Evolutionary conservation across 208 protist genomes (phyloP).

Genomic region (Tritrichomonas foetus): DNA sequence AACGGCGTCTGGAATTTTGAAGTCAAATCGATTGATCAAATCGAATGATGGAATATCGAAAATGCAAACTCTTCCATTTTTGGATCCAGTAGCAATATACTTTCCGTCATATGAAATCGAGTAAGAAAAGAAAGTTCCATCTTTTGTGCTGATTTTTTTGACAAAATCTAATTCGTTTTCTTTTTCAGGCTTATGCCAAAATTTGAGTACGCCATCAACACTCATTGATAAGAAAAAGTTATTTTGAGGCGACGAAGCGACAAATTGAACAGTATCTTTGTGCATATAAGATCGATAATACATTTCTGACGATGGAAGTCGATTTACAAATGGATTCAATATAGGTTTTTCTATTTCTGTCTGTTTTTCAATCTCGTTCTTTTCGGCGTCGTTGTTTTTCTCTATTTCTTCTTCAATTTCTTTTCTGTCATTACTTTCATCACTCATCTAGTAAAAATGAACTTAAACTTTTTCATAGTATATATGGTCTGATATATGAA

Average conservation of each 20-base stretch:
- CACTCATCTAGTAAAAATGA: too few species aligned
- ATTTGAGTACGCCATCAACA: background rate
- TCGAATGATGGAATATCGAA: background rate
- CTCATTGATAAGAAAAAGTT: slow-evolving; percentile 29
- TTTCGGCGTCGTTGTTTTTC: too few species aligned
- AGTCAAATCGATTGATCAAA: background rate
- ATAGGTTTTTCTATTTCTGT: too few species aligned
- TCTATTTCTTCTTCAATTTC: too few species aligned
- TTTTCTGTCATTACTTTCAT: too few species aligned
- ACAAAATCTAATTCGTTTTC: slow-evolving; percentile 18
- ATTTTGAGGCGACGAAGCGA: background rate
- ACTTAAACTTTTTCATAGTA: too few species aligned
- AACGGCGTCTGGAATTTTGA: too few species aligned
- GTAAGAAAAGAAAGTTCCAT: background rate
- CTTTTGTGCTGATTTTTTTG: background rate
- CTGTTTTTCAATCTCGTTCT: too few species aligned
- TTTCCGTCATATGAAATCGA: background rate
- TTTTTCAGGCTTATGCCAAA: background rate
- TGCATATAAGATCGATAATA: slow-evolving; percentile 39
- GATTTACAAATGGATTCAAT: background rate
- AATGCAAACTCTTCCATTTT: background rate
- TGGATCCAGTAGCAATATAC: background rate
- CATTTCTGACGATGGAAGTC: background rate
- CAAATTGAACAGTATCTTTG: background rate
- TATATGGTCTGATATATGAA: too few species aligned